Base-by-base conservation (phyloP, 345 rosid species). In the Murraya koenigii region DNA sequence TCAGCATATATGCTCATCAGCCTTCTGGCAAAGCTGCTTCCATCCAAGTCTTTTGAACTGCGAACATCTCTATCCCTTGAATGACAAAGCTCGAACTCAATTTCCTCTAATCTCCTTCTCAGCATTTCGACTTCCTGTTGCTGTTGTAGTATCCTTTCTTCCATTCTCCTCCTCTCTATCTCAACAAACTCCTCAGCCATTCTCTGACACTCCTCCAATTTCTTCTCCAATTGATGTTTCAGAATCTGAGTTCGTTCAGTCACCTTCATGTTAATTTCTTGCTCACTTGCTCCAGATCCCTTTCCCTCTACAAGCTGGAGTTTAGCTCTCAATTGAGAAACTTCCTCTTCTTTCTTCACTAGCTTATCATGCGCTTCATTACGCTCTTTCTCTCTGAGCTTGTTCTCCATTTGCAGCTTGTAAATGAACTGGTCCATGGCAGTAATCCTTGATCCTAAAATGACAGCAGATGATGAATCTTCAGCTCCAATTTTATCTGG, bases 161-260 rank as follows among this genome's bases (percentile, higher is more conserved):
- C 99, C 97, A 95, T 93, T 86, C 96, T 93, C 81, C 88, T 93
- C 84, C 96, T 93, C 85, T 93, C 97, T 84, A 89, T 74, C 74
- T 93, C 97, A 69, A 95, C 89, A 78, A 91, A 86, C 66, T 92
- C 97, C 77, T 92, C 94, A 6, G 97, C 91, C 91, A 91, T 90
- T 86, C 92, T 89, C 84, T 85, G 86, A 58, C 97, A 91, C 80
- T 92, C 93, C 55, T 89, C 92, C 73, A 94, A 84, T 82, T 91
- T 91, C 87, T 79, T 94, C 68, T 92, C 95, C 82, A 96, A 71
- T 82, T 90, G 89, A 15, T 73, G 22, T 86, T 85, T 93, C 76
- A 95, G 75, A 41, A 72, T 61, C 73, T 78, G 75, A 39, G 91
- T 85, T 56, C 86, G 86, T 81, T 94, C 94, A 55, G 88, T 86